These are phyloP conservation scores for Fusarium hostae DNA, from an alignment of 2,329 filamentous ascomycete species.

Conservation along the genomic window DNA sequence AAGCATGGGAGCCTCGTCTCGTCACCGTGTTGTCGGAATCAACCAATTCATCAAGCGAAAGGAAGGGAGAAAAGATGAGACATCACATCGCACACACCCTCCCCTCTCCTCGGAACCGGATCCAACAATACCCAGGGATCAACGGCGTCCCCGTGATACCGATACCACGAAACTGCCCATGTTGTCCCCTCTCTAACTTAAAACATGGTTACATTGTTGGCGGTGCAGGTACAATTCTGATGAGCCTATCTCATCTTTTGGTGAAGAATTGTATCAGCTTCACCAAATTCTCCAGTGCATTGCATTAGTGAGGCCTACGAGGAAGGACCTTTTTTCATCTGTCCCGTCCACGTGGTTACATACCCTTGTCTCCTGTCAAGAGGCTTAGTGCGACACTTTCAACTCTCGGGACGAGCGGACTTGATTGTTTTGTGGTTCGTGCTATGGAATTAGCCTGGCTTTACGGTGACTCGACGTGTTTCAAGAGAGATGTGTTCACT, in stretches of 20 bases:
- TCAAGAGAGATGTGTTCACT: background rate
- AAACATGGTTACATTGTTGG: conserved; percentile 10
- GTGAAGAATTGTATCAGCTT: background rate
- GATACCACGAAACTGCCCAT: conserved; percentile 12
- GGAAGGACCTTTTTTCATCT: background rate
- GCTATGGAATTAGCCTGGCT: conserved; percentile 4
- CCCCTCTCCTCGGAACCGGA: conserved; percentile 12
- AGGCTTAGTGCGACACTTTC: conserved; percentile 4
- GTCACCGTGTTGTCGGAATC: conserved; percentile 35
- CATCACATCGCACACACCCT: conserved; percentile 1
- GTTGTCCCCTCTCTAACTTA: conserved; percentile 10
- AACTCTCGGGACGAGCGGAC: conserved; percentile 6
- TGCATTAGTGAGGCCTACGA: conserved; percentile 6
- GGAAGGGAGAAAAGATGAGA: conserved; percentile 16
- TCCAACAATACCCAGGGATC: conserved; percentile 1
- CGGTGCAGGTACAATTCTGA: background rate
- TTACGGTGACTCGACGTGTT: conserved; percentile 5
- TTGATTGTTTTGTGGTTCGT: conserved; percentile 12
- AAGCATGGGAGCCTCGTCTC: conserved; percentile 35
- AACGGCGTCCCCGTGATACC: conserved; percentile 23
- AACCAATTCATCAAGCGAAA: conserved; percentile 14
- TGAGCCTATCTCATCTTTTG: background rate
- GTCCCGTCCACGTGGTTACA: conserved; percentile 22
- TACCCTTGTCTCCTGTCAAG: conserved; percentile 28
- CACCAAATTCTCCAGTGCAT: background rate